phyloP scores from a whole-genome alignment of 495 filamentous ascomycete species.

The Penicillium maclennaniae region DNA sequence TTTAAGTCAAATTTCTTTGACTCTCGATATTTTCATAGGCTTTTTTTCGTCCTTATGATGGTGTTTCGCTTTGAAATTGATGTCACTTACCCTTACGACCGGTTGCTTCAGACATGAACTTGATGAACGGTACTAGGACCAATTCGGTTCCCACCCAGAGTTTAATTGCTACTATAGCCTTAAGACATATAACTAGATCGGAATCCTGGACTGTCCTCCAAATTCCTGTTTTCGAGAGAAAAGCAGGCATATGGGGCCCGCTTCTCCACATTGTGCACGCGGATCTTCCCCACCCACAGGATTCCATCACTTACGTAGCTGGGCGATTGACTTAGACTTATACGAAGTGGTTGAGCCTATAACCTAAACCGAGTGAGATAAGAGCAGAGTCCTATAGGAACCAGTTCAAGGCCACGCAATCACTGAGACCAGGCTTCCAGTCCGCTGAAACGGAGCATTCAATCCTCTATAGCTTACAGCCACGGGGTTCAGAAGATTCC shows the following conservation, averaged over 20 bases:
- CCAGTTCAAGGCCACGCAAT: neutral
- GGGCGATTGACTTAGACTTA: neutral
- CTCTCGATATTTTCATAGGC: neutral
- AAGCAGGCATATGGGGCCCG: slow-evolving; percentile 2
- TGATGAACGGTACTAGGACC: neutral
- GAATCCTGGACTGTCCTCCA: neutral
- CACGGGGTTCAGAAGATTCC: neutral
- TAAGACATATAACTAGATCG: neutral
- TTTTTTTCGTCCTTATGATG: neutral
- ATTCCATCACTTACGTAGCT: neutral
- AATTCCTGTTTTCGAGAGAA: neutral
- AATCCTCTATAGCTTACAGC: neutral
- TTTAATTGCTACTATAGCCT: neutral
- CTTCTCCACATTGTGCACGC: slow-evolving; percentile 15
- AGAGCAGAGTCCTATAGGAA: neutral
- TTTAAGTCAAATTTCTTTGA: neutral
- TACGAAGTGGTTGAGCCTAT: neutral
- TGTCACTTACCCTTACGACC: neutral
- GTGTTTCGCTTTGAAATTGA: neutral
- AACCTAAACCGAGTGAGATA: neutral
- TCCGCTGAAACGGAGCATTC: neutral
- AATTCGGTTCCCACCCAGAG: neutral
- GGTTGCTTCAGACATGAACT: neutral
- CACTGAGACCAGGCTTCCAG: neutral
- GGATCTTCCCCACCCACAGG: slow-evolving; percentile 14